Conservation (phyloP, 179 eudicot species). For the Corrigiola litoralis region DNA sequence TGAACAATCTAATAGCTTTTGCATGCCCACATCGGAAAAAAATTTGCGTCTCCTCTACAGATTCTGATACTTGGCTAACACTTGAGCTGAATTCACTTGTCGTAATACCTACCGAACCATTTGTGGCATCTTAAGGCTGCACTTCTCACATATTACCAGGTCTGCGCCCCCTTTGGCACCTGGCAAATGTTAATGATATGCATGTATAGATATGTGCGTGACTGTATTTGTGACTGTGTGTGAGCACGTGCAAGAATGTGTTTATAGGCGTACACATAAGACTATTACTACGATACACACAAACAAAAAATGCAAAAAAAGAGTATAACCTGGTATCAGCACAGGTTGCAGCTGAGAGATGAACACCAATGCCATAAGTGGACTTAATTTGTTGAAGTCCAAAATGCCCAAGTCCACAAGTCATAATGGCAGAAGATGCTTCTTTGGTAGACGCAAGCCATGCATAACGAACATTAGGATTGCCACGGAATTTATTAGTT, state of each 20-base stretch:
- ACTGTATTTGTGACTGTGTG: background rate
- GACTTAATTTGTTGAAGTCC: conserved; percentile 41
- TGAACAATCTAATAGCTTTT: no score
- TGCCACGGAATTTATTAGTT: conserved; percentile 56
- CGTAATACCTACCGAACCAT: background rate
- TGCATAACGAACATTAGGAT: conserved; percentile 72
- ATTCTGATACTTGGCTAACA: conserved; percentile 1
- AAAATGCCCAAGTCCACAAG: conserved; percentile 57
- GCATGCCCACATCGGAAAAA: no score
- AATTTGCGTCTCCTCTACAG: no score
- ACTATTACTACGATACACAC: background rate
- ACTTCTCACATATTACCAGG: background rate
- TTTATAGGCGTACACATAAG: background rate
- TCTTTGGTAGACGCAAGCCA: conserved; percentile 74
- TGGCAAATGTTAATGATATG: background rate
- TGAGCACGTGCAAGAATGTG: background rate
- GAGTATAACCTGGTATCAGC: conserved; percentile 56
- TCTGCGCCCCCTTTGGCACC: background rate
- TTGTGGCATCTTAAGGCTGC: background rate
- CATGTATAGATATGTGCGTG: background rate
- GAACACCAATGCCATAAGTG: conserved; percentile 61
- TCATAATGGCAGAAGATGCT: conserved; percentile 43
- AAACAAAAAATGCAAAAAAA: background rate
- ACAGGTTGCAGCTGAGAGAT: conserved; percentile 62
- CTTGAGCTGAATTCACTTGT: background rate